phyloP scores from a whole-genome alignment of 1,284 basidiomycete genomes.

The Wolfiporia cocos region DNA sequence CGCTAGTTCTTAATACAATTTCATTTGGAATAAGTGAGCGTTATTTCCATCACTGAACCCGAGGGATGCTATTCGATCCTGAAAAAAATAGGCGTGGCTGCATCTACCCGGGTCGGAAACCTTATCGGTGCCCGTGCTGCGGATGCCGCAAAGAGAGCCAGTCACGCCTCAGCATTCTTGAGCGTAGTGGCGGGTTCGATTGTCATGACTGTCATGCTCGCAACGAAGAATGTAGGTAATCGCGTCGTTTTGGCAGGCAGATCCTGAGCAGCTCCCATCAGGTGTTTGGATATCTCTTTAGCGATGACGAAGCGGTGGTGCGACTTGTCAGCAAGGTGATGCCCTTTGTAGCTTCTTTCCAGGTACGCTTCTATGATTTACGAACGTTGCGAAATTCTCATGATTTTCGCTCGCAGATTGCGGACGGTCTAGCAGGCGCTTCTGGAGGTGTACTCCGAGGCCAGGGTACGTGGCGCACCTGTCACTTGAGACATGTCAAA shows the following conservation, averaged over 20 bases:
- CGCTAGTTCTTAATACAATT: conserved; percentile 55
- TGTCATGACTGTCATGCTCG: conserved; percentile 57
- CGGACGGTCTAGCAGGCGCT: conserved; percentile 68
- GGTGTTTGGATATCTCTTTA: conserved; percentile 66
- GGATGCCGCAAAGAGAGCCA: conserved; percentile 48
- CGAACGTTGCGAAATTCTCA: too few species aligned
- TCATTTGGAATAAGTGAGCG: conserved; percentile 56
- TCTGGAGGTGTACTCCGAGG: conserved; percentile 69
- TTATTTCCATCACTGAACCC: neutral
- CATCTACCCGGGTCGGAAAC: conserved; percentile 70
- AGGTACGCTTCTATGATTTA: conserved; percentile 35
- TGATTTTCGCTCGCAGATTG: conserved; percentile 42
- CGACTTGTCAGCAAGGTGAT: conserved; percentile 63
- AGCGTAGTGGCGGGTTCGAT: conserved; percentile 53
- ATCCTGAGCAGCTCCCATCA: conserved; percentile 17
- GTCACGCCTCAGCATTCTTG: conserved; percentile 57
- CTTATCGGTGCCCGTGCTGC: conserved; percentile 58
- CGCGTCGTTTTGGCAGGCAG: neutral
- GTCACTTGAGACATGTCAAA: neutral
- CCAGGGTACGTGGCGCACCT: conserved; percentile 38
- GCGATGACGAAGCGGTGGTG: conserved; percentile 57
- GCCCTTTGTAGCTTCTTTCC: conserved; percentile 77
- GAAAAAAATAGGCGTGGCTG: conserved; percentile 43
- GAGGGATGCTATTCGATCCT: neutral
- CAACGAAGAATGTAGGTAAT: conserved; percentile 43